Evolutionary conservation across 768 basidiomycete genomes (phyloP).

Genomic region (Russula earlei): DNA sequence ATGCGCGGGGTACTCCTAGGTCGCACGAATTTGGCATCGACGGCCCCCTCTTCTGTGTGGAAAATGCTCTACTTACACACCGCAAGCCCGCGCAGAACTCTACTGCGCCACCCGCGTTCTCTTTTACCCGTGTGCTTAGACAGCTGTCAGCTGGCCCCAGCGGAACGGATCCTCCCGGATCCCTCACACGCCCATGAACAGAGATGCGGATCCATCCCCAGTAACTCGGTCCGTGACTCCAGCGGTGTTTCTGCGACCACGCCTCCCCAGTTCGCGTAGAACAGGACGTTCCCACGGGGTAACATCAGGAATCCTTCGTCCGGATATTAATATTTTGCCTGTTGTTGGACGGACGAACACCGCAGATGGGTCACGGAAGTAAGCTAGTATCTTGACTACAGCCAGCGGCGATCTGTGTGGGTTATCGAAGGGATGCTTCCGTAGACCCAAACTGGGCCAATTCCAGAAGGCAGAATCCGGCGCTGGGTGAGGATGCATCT

Average conservation of each 20-base stretch:
- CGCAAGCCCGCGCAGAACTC: neutral
- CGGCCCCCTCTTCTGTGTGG: no score
- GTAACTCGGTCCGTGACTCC: no score
- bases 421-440: neutral
- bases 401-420: neutral
- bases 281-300: neutral
- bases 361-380: neutral
- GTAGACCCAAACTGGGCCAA: neutral
- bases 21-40: no score
- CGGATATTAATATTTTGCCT: neutral
- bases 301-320: neutral
- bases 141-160: neutral
- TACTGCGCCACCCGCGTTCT: neutral
- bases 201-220: no score
- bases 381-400: neutral
- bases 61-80: neutral
- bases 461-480: neutral
- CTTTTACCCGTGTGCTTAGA: neutral
- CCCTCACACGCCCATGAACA: conserved; percentile 24
- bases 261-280: conserved; percentile 42
- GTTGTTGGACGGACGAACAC: neutral
- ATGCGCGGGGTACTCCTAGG: neutral
- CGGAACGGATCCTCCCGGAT: neutral
- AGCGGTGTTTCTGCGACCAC: conserved; percentile 29
- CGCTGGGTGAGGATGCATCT: neutral